Conservation (phyloP, 164 flowering plant genomes). For the Stephania yunnanensis region DNA sequence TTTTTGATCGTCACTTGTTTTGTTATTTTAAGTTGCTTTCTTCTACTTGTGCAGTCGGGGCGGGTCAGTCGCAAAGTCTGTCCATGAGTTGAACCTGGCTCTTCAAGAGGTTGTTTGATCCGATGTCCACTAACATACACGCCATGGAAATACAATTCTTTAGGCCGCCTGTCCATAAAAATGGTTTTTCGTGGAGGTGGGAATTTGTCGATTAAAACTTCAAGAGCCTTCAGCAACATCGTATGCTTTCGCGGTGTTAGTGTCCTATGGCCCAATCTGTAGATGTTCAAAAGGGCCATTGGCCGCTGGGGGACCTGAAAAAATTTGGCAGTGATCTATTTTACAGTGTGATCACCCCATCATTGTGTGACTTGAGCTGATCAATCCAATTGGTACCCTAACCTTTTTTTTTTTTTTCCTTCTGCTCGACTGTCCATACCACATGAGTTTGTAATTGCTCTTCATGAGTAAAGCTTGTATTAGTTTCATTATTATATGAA, state of each 20-base stretch:
- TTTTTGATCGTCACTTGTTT: neutral
- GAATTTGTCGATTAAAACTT: constrained; percentile 1
- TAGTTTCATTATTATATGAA: constrained; percentile 7
- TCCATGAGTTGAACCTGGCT: constrained; percentile 62
- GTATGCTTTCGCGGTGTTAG: neutral
- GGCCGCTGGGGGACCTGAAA: constrained; percentile 3
- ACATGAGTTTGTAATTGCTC: constrained; percentile 9
- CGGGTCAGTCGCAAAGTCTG: constrained; percentile 70
- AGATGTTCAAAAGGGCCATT: constrained; percentile 14
- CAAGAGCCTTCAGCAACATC: constrained; percentile 2
- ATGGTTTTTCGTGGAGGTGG: constrained; percentile 11
- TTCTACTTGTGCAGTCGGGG: constrained; percentile 51
- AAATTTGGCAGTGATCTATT: constrained; percentile 2
- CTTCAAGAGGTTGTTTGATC: constrained; percentile 49
- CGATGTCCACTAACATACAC: constrained; percentile 12
- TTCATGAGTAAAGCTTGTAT: constrained; percentile 14
- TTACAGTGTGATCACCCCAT: neutral
- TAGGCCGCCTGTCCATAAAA: constrained; percentile 6
- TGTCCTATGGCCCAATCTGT: constrained; percentile 15
- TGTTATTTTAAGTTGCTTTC: neutral
- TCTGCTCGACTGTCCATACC: neutral
- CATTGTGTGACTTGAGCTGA: neutral
- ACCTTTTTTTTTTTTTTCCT: neutral
- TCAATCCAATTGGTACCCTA: constrained; percentile 3
- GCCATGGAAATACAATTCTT: constrained; percentile 14